A percentile compares a stretch with the other conserved stretches of the same genome.
phyloP scores from a whole-genome alignment of 805 yeast species.

The Zygotorulaspora sp. region DNA sequence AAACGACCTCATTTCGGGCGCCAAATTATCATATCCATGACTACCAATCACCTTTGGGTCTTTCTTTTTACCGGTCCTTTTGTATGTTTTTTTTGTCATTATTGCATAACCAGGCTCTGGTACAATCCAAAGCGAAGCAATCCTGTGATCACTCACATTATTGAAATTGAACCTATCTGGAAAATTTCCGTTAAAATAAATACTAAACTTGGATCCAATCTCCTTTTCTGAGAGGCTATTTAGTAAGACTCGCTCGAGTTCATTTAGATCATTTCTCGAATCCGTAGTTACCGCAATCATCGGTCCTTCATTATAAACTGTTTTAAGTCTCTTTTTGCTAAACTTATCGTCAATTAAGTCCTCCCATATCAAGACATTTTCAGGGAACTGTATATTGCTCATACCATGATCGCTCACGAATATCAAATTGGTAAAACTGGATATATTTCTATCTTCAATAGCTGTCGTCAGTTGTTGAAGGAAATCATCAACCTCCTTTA shows the following conservation, averaged over 20 bases:
- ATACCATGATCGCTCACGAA: conserved; percentile 90
- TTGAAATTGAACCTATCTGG: conserved; percentile 35
- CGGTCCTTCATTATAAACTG: conserved; percentile 19
- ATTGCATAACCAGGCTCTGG: conserved; percentile 80
- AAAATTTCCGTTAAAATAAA: conserved; percentile 55
- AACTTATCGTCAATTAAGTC: conserved; percentile 52
- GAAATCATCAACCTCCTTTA: conserved; percentile 61
- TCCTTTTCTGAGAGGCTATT: conserved; percentile 28
- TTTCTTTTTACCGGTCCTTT: conserved; percentile 32
- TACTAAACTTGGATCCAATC: conserved; percentile 34
- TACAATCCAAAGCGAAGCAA: conserved; percentile 82
- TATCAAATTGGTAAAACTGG: conserved; percentile 64
- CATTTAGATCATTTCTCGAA: conserved; percentile 23
- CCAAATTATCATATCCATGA: conserved; percentile 80
- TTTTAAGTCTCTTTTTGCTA: conserved; percentile 11
- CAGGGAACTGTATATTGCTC: conserved; percentile 66
- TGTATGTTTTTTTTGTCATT: conserved; percentile 50
- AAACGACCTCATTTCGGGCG: conserved; percentile 75
- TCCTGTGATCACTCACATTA: conserved; percentile 46
- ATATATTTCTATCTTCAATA: conserved; percentile 51
- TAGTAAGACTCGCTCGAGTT: conserved; percentile 43
- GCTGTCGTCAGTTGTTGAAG: conserved; percentile 47
- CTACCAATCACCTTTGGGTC: conserved; percentile 49
- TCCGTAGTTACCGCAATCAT: conserved; percentile 15
- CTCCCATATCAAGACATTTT: conserved; percentile 64